Evolutionary conservation across 805 yeast genomes (phyloP).

Genomic region (Brettanomyces nanus): DNA sequence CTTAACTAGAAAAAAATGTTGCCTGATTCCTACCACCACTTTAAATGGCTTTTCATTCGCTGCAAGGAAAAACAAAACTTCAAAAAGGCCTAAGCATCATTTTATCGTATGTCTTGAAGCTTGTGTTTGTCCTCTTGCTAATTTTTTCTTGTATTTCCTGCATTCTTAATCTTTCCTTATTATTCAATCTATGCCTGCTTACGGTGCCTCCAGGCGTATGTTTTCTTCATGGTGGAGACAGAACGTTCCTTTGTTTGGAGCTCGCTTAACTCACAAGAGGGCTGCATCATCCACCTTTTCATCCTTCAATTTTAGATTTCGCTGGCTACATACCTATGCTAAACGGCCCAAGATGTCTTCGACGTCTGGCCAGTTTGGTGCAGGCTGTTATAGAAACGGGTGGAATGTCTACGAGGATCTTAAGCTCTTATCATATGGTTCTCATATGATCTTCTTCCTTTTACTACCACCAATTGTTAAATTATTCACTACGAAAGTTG

Average conservation of each 20-base stretch:
- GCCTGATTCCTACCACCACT: too few species aligned
- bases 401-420: constrained; percentile 24
- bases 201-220: neutral
- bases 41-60: too few species aligned
- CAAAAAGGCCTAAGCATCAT: too few species aligned
- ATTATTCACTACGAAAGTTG: constrained; percentile 21
- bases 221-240: neutral
- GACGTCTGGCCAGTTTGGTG: neutral
- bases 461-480: constrained; percentile 22
- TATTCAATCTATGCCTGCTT: too few species aligned
- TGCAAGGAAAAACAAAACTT: too few species aligned
- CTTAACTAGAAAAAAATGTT: too few species aligned
- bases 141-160: too few species aligned
- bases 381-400: constrained; percentile 2
- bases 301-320: neutral
- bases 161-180: too few species aligned
- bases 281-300: too few species aligned
- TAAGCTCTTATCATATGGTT: constrained; percentile 23
- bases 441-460: constrained; percentile 24
- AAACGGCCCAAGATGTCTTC: constrained; percentile 3
- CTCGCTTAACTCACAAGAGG: neutral
- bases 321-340: constrained; percentile 1
- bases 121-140: too few species aligned
- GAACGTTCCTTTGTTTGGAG: neutral
- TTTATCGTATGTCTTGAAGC: too few species aligned